These are phyloP conservation scores for Kwoniella shandongensis DNA, from an alignment of 768 basidiomycete species.

Conservation along the genomic window DNA sequence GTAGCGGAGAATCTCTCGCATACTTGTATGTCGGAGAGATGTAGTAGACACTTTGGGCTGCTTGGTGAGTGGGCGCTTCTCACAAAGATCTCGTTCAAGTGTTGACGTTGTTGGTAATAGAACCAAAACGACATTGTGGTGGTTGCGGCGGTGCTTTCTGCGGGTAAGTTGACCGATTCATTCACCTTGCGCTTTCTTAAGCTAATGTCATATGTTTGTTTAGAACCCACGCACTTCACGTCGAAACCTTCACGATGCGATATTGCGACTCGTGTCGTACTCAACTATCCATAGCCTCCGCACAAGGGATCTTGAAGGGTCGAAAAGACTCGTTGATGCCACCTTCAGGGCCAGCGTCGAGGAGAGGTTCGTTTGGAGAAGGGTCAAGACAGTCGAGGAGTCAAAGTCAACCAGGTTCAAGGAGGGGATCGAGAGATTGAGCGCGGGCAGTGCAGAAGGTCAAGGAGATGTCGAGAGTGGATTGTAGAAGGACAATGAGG, in stretches of 20 bases:
- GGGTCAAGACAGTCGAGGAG: slow-evolving; percentile 9
- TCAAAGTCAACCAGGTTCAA: slow-evolving; percentile 13
- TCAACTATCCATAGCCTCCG: slow-evolving; percentile 40
- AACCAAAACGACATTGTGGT: slow-evolving; percentile 50
- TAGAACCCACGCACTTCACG: slow-evolving; percentile 41
- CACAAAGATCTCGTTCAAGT: not conserved
- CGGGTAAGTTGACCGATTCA: slow-evolving; percentile 25
- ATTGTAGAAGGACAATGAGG: too few species aligned
- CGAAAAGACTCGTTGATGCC: slow-evolving; percentile 23
- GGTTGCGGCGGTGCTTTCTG: slow-evolving; percentile 53
- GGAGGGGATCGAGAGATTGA: slow-evolving; percentile 16
- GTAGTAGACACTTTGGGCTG: slow-evolving; percentile 49
- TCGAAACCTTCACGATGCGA: slow-evolving; percentile 37
- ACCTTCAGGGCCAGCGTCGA: slow-evolving; percentile 17
- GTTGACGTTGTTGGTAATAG: slow-evolving; percentile 15
- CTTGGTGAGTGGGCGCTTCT: slow-evolving; percentile 26
- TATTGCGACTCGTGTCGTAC: slow-evolving; percentile 48
- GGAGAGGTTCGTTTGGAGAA: slow-evolving; percentile 6
- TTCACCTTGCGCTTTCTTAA: not conserved
- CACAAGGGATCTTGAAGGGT: slow-evolving; percentile 29
- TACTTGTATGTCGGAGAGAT: slow-evolving; percentile 49
- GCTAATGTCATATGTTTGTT: not conserved
- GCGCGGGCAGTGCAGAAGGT: too few species aligned
- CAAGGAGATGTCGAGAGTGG: too few species aligned
- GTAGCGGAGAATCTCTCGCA: slow-evolving; percentile 40